Evolutionary conservation across 805 yeast genomes (phyloP), one percentile per base, ranked within the genome.

Genomic region (Suhomyces faveliae): DNA sequence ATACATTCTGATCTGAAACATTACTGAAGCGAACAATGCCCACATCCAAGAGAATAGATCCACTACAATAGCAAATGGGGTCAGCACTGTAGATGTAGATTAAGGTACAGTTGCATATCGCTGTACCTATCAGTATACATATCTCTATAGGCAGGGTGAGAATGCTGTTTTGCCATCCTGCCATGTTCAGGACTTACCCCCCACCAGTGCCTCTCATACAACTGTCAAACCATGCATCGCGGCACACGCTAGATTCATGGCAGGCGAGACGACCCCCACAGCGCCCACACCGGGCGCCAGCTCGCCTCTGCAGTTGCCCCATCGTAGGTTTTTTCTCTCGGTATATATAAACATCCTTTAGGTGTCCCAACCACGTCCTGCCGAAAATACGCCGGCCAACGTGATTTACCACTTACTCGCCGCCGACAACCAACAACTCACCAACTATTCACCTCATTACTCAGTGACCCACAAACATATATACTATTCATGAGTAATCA

Each of bases 401-500:
- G 13, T 15, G 15, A 38, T 13, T 8, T n/a, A n/a, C n/a, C n/a
- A n/a, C n/a, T n/a, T n/a, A n/a, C n/a, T n/a, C n/a, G n/a, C n/a
- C n/a, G n/a, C n/a, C n/a, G n/a, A n/a, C n/a, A n/a, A n/a, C n/a
- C n/a, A n/a, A n/a, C n/a, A n/a, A n/a, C n/a, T n/a, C n/a, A n/a
- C n/a, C n/a, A n/a, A n/a, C n/a, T n/a, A n/a, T n/a, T n/a, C n/a
- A n/a, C n/a, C n/a, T n/a, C n/a, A n/a, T n/a, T n/a, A n/a, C n/a
- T n/a, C n/a, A 33, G 11, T 20, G 35, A 11, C 33, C 23, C n/a
- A 24, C 38, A 19, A 15, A 22, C 24, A 35, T 39, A 5, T 19
- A 27, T 35, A 13, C 9, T n/a, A 9, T 6, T 9, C 24, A 39
- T 39, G 42, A 39, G 42, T 13, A 25, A 15, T 17, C 51, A 48